Conservation (phyloP, 371 early-diverging fungal genomes). For the Conidiobolus incongruus region DNA sequence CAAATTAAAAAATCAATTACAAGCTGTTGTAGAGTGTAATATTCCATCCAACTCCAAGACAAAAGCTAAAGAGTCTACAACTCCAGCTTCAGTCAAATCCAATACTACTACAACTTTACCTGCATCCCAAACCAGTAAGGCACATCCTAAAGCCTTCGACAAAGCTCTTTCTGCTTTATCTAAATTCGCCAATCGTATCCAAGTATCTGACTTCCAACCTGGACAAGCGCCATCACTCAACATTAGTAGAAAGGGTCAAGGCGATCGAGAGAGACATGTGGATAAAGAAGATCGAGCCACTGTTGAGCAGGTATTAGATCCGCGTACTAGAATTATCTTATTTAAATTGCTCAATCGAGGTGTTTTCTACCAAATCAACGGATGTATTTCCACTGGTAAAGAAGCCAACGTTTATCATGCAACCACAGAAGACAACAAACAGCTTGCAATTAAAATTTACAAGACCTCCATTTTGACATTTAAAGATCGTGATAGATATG, state of each 20-base stretch:
- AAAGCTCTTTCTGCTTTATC: conserved; percentile 23
- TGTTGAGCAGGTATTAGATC: conserved; percentile 94
- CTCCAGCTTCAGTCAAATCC: conserved; percentile 4
- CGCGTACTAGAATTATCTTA: conserved; percentile 88
- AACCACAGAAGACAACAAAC: conserved; percentile 54
- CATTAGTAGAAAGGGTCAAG: conserved; percentile 59
- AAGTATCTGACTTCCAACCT: conserved; percentile 12
- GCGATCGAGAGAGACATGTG: conserved; percentile 28
- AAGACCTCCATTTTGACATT: conserved; percentile 97
- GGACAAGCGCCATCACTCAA: conserved; percentile 26
- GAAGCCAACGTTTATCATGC: conserved; percentile 98
- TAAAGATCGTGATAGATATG: conserved; percentile 97
- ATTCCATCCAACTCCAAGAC: conserved; percentile 6
- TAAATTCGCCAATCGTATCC: conserved; percentile 30
- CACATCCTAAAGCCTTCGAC: conserved; percentile 11
- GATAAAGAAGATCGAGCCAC: conserved; percentile 97
- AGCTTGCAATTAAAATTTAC: conserved; percentile 95
- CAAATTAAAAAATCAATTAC: conserved; percentile 36
- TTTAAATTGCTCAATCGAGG: conserved; percentile 86
- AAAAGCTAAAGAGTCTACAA: conserved; percentile 8
- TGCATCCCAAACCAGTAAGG: conserved; percentile 11
- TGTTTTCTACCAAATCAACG: conserved; percentile 82
- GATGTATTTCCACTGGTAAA: conserved; percentile 97
- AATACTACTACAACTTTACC: conserved; percentile 1
- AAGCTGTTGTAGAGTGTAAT: conserved; percentile 9